Evolutionary conservation across 2,329 filamentous ascomycete species (phyloP).

Genomic region (Diaporthe ilicicola): DNA sequence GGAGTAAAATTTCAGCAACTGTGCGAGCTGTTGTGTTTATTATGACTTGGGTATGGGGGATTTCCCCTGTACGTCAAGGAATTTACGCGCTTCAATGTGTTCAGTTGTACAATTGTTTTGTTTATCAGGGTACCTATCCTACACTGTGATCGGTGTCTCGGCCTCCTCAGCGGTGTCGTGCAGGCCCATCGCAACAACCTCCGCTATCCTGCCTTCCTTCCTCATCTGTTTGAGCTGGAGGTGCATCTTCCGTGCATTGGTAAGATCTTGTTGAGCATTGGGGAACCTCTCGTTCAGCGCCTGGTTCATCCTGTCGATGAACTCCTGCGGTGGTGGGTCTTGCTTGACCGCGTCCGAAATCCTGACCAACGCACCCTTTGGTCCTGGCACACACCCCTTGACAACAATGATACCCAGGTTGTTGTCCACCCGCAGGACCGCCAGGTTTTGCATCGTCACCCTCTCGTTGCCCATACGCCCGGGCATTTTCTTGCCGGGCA

Average conservation of each 20-base stretch:
- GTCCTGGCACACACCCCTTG: conserved; percentile 85
- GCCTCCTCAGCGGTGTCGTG: conserved; percentile 30
- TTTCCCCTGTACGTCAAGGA: background rate
- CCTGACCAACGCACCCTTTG: conserved; percentile 84
- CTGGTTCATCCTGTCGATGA: conserved; percentile 55
- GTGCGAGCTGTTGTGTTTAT: background rate
- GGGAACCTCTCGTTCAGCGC: conserved; percentile 57
- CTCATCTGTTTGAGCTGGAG: conserved; percentile 62
- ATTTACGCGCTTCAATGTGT: background rate
- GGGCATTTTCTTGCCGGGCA: conserved; percentile 98
- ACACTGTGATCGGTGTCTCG: background rate
- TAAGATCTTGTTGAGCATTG: conserved; percentile 54
- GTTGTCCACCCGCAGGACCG: conserved; percentile 86
- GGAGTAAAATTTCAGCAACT: too few species aligned
- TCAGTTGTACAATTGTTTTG: background rate
- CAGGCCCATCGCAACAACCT: conserved; percentile 41
- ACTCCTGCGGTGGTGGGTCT: conserved; percentile 60
- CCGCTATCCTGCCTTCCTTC: conserved; percentile 50
- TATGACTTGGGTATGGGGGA: background rate
- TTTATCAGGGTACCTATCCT: conserved; percentile 9
- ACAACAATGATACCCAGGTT: conserved; percentile 89
- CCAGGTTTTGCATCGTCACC: conserved; percentile 90
- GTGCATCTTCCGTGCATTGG: conserved; percentile 59
- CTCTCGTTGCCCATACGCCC: conserved; percentile 92
- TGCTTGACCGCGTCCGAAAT: conserved; percentile 94